Base-by-base conservation (phyloP, 83 land plant species). In the Picea abies region DNA sequence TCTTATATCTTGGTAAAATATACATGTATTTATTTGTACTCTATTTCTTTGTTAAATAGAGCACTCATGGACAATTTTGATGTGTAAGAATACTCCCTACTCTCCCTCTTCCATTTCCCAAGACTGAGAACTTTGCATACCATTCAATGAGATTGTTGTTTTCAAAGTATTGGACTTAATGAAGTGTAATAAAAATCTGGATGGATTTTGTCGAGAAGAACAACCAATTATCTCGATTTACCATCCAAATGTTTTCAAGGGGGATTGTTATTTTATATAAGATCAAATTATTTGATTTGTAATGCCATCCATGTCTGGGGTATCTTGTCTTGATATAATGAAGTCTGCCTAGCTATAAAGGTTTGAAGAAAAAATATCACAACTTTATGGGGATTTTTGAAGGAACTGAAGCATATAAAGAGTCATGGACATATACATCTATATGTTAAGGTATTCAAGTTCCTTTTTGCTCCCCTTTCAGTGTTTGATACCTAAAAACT, bases 251-350 rank as follows among this genome's bases (percentile, higher is more conserved):
- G 89, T 96, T 1, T 85, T 96, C 39, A 92, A 82, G 76, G 95
- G 96, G 11, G 90, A 84, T 84, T 96, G 96, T 87, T 96, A 96
- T 8, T 96, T 96, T 89, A 92, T 91, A 83, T 96, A 94, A 81
- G 95, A 91, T 23, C 84, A 77, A 4, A 86, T 64, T 77, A 93
- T 96, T 79, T 96, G 98, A 96, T 96, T 94, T 25, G 92, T 96
- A 61, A 94, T 96, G 98, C 95, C 98, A 39, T 96, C 88, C 82
- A 94, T 96, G 98, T 90, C 95, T 29, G 95, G 93, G 41, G 98
- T 96, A 63, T 96, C 98, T n/a, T 94, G 98, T 65, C 85, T 94
- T 63, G 97, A 96, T 76, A 88, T 96, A 32, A 94, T 96, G 97
- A 94, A 96, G 85, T 82, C 82, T 39, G 89, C 94, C 63, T 89